Evolutionary conservation across 306 rosid species (phyloP), one percentile per base, ranked within the genome.

Genomic region (Cercis canadensis): DNA sequence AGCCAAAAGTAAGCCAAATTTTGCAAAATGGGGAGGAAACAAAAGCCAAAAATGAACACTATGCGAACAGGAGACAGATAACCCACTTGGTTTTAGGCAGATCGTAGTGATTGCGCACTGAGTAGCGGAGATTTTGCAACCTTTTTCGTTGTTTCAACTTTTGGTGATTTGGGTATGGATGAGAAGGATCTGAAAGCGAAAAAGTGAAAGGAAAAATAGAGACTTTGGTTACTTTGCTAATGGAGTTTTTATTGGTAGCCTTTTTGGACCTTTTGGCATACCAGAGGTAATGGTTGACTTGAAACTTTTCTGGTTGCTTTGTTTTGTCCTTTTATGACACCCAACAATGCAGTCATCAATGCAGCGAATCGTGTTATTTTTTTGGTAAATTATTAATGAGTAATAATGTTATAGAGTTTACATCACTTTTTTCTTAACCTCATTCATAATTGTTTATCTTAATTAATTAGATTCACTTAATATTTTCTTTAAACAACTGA

Each of bases 241-340:
- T 34, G 81, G 75, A 24, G 60, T 55, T 45, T 70, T 13, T 24
- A 2, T 74, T 16, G 53, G 77, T 49, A 18, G 92, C 71, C 88
- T 64, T 71, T 80, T 49, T 67, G 77, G 86, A 78, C 96, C 64
- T 40, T 47, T 21, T 18, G 34, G 37, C 50, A 33, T 50, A 47
- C 66, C 57, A 53, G 58, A 73, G 51, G 40, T 56, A 53, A 70
- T 56, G 74, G 69, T 77, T 81, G 89, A 85, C 82, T 69, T 59
- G 3, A 24, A 40, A 19, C 21, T 41, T 41, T 57, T 6, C 32
- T 5, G 5, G 7, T 64, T 24, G 39, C 46, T 60, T 7, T 54
- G 57, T 41, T 73, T 54, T 50, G 73, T 79, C 80, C 76, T 40
- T 5, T 29, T 73, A 21, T 70, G 34, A 50, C 0, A 7, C 32